Evolutionary conservation across 768 basidiomycete species (phyloP), one percentile per base, ranked within the genome.

Genomic region (Hirschioporus abietinus): DNA sequence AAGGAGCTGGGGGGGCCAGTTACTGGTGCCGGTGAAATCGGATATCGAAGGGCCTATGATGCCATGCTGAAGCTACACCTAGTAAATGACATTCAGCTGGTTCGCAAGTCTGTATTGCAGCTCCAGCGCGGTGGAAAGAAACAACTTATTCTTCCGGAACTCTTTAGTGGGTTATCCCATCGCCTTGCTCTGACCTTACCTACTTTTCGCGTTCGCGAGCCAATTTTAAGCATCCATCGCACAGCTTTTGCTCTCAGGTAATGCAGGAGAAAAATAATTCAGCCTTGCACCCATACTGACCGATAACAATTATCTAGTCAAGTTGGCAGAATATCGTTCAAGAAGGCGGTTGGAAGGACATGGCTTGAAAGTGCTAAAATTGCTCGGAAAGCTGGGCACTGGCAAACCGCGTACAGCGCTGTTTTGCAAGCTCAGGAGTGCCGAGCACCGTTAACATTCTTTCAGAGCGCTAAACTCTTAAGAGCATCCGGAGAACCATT

Each of bases 341-440:
- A 74, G 35, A 77, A 78, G 17, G 88, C 91, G 70, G 88, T 96
- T 42, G 91, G 94, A 2, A 83, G 84, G 61, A 88, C 93, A 0
- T 99, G 97, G 97, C 83, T 99, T 15, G 82, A 86, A 27, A 98
- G 91, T 67, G 91, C 96, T n/a, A 98, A 96, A 75, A 95, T 95
- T 66, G 97, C 97, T 35, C 82, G 97, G 35, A 99, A 98, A 74
- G 92, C 95, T 2, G 91, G 93, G 0, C 95, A 99, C 74, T 89
- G 87, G 82, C 96, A 98, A 78, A 98, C 96, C 0, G 95, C 97
- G 1, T 99, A 99, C 74, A 97, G 93, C 72, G 95, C 97, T 7
- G 87, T 92, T 69, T 83, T 99, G 0, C 97, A 99, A 77, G 94
- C 95, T 0, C 85, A 88, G 66, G 89, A 93, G 72, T 82, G 81